Evolutionary conservation across 2,329 filamentous ascomycete species (phyloP).

Genomic region (Fusarium anguioides): DNA sequence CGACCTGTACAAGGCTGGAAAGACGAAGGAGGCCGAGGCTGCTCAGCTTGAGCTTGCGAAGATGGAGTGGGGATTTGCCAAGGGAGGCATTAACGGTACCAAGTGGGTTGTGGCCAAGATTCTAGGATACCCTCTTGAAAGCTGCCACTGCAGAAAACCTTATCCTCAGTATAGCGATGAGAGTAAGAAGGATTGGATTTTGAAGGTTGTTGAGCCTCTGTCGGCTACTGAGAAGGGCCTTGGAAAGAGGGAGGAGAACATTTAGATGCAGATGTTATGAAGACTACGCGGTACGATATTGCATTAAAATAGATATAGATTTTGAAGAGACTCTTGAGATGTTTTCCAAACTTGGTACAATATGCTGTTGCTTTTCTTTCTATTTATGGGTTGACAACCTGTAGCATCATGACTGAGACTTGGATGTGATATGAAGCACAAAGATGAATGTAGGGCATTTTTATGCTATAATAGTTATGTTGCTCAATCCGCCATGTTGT

Average conservation of each 20-base stretch:
- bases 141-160: slow-evolving; percentile 63
- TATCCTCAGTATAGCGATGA: slow-evolving; percentile 61
- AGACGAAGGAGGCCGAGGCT: slow-evolving; percentile 58
- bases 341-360: too few relatives aligned
- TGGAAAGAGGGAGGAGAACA: slow-evolving; percentile 29
- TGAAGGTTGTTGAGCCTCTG: slow-evolving; percentile 43
- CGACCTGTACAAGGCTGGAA: slow-evolving; percentile 60
- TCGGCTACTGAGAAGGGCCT: slow-evolving; percentile 38
- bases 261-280: not conserved
- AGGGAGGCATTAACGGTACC: slow-evolving; percentile 69
- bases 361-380: too few relatives aligned
- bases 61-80: slow-evolving; percentile 67
- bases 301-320: not conserved
- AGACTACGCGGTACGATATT: not conserved
- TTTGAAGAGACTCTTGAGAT: not conserved
- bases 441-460: too few relatives aligned
- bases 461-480: too few relatives aligned
- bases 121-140: slow-evolving; percentile 62
- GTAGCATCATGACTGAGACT: not conserved
- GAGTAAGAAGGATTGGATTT: slow-evolving; percentile 50
- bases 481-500: too few relatives aligned
- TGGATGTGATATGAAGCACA: too few relatives aligned
- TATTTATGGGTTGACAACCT: too few relatives aligned
- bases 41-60: slow-evolving; percentile 63
- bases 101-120: slow-evolving; percentile 69